A percentile compares a stretch with the other conserved stretches of the same genome.
These are phyloP conservation scores for Stromatinia cepivora DNA, from an alignment of 2,329 filamentous ascomycete genomes.

Conservation along the genomic window DNA sequence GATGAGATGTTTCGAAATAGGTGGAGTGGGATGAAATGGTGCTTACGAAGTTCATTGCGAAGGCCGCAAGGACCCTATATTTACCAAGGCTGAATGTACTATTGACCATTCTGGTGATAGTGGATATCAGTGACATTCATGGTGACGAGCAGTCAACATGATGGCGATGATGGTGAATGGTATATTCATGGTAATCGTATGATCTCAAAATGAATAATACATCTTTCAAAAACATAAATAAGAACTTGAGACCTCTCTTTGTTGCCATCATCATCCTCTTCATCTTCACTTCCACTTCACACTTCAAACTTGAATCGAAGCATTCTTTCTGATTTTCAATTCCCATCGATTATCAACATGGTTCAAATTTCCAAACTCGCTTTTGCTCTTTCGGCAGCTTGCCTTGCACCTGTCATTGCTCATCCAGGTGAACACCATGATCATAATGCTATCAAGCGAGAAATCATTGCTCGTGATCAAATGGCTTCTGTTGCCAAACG, in stretches of 20 bases:
- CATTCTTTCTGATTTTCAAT: background rate
- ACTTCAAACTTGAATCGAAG: background rate
- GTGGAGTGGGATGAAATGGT: background rate
- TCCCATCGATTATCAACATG: background rate
- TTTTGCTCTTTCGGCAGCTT: slow-evolving; percentile 3
- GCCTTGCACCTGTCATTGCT: slow-evolving; percentile 3
- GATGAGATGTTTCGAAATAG: slow-evolving; percentile 1
- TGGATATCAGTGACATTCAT: background rate
- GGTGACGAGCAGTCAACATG: background rate
- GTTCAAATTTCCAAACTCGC: slow-evolving; percentile 19
- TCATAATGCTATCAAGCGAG: slow-evolving; percentile 19
- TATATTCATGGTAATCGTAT: background rate
- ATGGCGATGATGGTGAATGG: background rate
- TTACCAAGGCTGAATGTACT: background rate
- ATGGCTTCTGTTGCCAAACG: slow-evolving; percentile 19
- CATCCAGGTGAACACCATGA: slow-evolving; percentile 24
- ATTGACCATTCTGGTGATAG: background rate
- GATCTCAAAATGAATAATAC: background rate
- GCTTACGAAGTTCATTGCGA: slow-evolving; percentile 21
- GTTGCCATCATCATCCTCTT: background rate
- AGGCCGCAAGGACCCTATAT: background rate
- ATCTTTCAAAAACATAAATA: slow-evolving; percentile 7
- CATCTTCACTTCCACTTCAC: background rate
- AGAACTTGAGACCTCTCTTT: background rate
- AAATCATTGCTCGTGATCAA: slow-evolving; percentile 19